Evolutionary conservation across 2,329 filamentous ascomycete species (phyloP).

Genomic region (Penicillium sp.): DNA sequence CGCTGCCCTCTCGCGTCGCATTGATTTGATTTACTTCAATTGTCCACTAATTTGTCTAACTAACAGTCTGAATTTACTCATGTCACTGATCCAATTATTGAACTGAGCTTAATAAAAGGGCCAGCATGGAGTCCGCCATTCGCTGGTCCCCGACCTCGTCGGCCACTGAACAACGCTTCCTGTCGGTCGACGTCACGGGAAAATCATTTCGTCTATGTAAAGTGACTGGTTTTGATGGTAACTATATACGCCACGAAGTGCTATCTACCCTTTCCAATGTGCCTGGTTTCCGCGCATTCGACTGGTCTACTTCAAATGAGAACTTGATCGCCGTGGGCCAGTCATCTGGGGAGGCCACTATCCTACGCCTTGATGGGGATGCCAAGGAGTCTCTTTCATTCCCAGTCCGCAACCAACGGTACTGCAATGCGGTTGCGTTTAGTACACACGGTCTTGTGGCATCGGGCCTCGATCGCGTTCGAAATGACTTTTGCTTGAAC

Average conservation of each 20-base stretch:
- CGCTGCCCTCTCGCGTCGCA: conserved; percentile 6
- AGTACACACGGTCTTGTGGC: conserved; percentile 56
- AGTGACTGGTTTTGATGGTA: conserved; percentile 40
- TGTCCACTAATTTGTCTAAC: background rate
- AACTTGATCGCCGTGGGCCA: conserved; percentile 59
- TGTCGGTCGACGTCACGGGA: conserved; percentile 59
- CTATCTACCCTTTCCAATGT: conserved; percentile 54
- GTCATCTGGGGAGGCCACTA: conserved; percentile 59
- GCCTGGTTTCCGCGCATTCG: conserved; percentile 62
- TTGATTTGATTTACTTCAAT: conserved; percentile 7
- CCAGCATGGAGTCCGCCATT: conserved; percentile 49
- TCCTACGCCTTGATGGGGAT: conserved; percentile 55
- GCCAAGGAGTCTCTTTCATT: conserved; percentile 49
- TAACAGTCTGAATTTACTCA: background rate
- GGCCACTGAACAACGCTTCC: conserved; percentile 53
- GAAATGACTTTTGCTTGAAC: conserved; percentile 63
- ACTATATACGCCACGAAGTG: conserved; percentile 50
- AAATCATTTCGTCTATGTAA: conserved; percentile 59
- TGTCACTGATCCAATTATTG: background rate
- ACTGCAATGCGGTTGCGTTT: conserved; percentile 64
- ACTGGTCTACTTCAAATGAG: conserved; percentile 61
- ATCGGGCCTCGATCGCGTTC: conserved; percentile 60
- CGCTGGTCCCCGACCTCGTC: conserved; percentile 62
- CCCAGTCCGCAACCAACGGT: conserved; percentile 59
- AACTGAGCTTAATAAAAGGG: background rate